Evolutionary conservation across 495 filamentous ascomycete species (phyloP), one percentile per base, ranked within the genome.

Genomic region (Tuber microsphaerosporum): DNA sequence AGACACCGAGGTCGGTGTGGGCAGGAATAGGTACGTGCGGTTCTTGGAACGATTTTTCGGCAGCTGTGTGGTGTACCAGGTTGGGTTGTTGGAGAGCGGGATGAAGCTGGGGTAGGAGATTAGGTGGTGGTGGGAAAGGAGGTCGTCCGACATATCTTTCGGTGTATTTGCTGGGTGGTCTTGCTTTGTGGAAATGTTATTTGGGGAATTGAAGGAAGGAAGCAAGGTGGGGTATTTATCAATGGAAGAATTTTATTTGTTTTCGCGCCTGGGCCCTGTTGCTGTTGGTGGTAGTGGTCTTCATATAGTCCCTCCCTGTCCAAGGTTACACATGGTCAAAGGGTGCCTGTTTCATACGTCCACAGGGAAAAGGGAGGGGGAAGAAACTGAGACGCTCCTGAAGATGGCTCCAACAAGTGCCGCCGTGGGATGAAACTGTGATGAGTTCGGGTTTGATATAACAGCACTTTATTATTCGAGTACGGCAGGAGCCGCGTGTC

Each of bases 131-230:
- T 79, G 78, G 17, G 78, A 70, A 48, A 80, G 46, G 8, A 80
- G 73, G 46, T 80, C 78, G 78, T 80, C 78, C 14, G 77, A 80
- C 78, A 80, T 90, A 2, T 41, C 19, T 44, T 73, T 34, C 14
- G 9, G 51, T 26, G 51, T 26, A n/a, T 4, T 61, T 14, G 10
- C 22, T 26, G 22, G 51, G 51, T 61, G 22, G n/a, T 65, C 56
- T 34, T 65, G 51, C 26, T 65, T 17, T 65, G 26, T 34, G n/a
- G 10, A 61, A 26, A 26, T 5, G 10, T 14, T 26, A 14, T 61
- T 65, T 65, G 26, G 14, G 14, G 31, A 34, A 34, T 31, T 31
- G 56, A 14, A 34, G 56, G 14, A 34, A 14, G n/a, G 51, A 31
- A 14, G n/a, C n/a, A 61, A 14, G 9, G 51, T 8, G 22, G n/a